Conservation (phyloP, 176 grass and related monocot species). For the Otatea glauca region DNA sequence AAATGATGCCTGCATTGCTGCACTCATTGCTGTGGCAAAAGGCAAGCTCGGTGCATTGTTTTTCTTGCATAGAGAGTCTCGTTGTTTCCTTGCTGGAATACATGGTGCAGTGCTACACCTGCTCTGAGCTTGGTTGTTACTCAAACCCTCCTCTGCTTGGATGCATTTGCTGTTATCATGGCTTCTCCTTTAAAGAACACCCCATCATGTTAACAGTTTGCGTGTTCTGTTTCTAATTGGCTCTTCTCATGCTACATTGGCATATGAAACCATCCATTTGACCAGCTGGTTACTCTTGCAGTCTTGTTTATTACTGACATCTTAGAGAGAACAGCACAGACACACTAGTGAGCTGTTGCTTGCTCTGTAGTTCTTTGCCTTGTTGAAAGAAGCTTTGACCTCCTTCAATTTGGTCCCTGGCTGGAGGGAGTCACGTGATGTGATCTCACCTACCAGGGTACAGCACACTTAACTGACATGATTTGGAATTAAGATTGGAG, state of each 20-base stretch:
- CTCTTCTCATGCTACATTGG: not conserved
- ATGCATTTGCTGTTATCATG: not conserved
- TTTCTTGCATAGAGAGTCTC: constrained; percentile 32
- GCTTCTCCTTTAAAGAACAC: not conserved
- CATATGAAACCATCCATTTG: constrained; percentile 5
- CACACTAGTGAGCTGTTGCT: not conserved
- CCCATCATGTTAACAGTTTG: not conserved
- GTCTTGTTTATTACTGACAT: too few species aligned
- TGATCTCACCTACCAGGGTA: constrained; percentile 39
- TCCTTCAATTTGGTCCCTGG: constrained; percentile 26
- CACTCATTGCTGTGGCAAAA: constrained; percentile 42
- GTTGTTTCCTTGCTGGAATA: constrained; percentile 26
- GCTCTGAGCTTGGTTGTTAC: not conserved
- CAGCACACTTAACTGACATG: constrained; percentile 36
- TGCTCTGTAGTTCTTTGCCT: constrained; percentile 15
- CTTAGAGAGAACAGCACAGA: too few species aligned
- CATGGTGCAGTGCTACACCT: constrained; percentile 1
- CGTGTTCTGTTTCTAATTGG: not conserved
- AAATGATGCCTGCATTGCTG: constrained; percentile 58
- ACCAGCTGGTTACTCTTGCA: not conserved
- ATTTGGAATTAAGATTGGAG: constrained; percentile 16
- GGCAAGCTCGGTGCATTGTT: constrained; percentile 4
- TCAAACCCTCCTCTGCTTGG: not conserved
- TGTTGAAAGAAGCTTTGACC: constrained; percentile 40
- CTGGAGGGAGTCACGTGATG: constrained; percentile 37